Evolutionary conservation across 768 basidiomycete species (phyloP).

Genomic region (Rubroboletus pulcherrimus): DNA sequence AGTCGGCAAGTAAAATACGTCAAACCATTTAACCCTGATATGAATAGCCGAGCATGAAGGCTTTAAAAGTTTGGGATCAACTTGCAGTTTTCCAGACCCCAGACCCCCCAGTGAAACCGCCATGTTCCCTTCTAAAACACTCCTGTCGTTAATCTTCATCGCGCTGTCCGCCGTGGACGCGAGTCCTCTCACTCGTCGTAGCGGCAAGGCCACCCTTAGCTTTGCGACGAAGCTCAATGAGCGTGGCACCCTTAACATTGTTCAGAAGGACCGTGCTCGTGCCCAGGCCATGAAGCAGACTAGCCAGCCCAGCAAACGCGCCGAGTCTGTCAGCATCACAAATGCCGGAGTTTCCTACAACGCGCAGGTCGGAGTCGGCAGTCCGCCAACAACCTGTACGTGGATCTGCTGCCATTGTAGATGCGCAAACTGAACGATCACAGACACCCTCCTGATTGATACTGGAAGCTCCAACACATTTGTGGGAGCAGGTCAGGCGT

Average conservation of each 20-base stretch:
- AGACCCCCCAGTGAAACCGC: not conserved
- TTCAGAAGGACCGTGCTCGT: constrained; percentile 20
- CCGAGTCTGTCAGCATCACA: constrained; percentile 2
- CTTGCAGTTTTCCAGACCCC: no score
- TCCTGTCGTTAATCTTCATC: constrained; percentile 13
- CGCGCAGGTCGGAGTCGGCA: constrained; percentile 27
- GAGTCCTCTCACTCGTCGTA: constrained; percentile 6
- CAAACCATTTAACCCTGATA: not conserved
- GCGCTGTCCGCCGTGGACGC: constrained; percentile 10
- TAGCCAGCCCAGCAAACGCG: constrained; percentile 4
- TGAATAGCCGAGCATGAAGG: no score
- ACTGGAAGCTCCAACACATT: constrained; percentile 33
- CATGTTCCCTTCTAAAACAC: constrained; percentile 12
- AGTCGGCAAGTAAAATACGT: not conserved
- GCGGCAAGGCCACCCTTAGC: constrained; percentile 8
- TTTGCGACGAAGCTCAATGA: constrained; percentile 13
- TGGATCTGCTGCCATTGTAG: not conserved
- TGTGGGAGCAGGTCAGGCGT: constrained; percentile 18
- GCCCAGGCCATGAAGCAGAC: constrained; percentile 8
- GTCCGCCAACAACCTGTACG: constrained; percentile 27
- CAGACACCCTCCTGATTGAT: constrained; percentile 29
- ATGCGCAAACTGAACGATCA: not conserved
- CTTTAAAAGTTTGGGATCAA: not conserved
- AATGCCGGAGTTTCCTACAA: constrained; percentile 27
- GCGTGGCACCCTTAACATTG: constrained; percentile 7